phyloP scores from a whole-genome alignment of 2,329 filamentous ascomycete species.

The Colletotrichum phormii region DNA sequence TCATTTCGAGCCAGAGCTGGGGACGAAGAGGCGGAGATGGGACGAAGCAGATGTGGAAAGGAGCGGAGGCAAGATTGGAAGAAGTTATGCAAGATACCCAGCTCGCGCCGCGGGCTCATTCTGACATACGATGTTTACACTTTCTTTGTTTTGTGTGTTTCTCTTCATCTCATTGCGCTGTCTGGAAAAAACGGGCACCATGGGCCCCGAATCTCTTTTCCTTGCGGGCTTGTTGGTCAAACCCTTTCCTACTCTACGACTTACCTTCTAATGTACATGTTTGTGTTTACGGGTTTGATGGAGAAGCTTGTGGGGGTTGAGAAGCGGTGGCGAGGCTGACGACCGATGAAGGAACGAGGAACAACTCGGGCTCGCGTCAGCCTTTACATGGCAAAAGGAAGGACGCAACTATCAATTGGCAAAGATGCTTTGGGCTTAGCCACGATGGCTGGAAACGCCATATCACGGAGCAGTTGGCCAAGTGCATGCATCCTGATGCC shows the following conservation, averaged over 20 bases:
- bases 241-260: constrained; percentile 26
- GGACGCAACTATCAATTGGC: not conserved
- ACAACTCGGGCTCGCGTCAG: not conserved
- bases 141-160: constrained; percentile 35
- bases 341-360: not conserved
- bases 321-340: not conserved
- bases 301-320: not conserved
- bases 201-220: not conserved
- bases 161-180: constrained; percentile 30
- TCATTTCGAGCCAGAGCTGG: constrained; percentile 40
- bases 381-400: not conserved
- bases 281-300: constrained; percentile 21
- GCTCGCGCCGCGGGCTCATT: constrained; percentile 51
- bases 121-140: constrained; percentile 44
- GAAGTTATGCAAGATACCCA: constrained; percentile 53
- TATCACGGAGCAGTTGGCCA: not conserved
- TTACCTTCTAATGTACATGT: constrained; percentile 34
- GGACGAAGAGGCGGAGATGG: constrained; percentile 35
- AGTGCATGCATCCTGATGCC: constrained; percentile 10
- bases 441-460: not conserved
- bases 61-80: constrained; percentile 34
- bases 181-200: constrained; percentile 26
- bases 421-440: constrained; percentile 1
- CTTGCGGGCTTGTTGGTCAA: not conserved
- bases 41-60: constrained; percentile 3